Base-by-base conservation (phyloP, 257 asterid genomes). In the Scutellaria baicalensis region DNA sequence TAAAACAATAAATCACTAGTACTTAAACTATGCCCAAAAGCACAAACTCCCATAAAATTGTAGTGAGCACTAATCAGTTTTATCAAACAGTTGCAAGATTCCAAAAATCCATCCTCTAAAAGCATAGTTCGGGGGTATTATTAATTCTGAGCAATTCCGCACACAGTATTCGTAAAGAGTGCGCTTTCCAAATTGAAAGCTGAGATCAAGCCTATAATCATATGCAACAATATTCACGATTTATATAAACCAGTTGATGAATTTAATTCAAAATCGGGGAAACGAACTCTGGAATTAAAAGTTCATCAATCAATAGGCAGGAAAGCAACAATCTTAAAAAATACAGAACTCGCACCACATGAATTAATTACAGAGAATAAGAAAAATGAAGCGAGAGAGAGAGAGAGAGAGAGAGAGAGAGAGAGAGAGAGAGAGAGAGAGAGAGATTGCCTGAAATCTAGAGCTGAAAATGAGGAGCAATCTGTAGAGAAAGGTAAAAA, bases 61-160 rank as follows among this genome's bases (percentile, higher is more conserved):
- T 5, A 31, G n/a, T 10, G 10, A 47, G 43, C 8, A 45, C 51
- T 69, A 50, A 49, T 77, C 79, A 68, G 76, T 80, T 72, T 31
- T 13, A 72, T 76, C 81, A 45, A 76, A 76, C 75, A 72, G 27
- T 8, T 31, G 56, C 75, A 36, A 20, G 18, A 31, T 48, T 13
- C 6, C 48, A 40, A 57, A 40, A 45, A 4, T 21, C 8, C 44
- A 9, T 7, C 9, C n/a, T 27, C 9, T 0, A 14, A 12, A 11
- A 18, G 6, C 39, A 52, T 14, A 52, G 3, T 9, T 18, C 2
- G 14, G 1, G 23, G 35, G 8, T 18, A 39, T 8, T 17, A 21
- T 6, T 14, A 56, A 55, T 20, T 54, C 56, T 21, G 59, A 52
- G 54, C 42, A 38, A 7, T 4, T 38, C 43, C 50, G 44, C 11